phyloP scores from a whole-genome alignment of 495 filamentous ascomycete species.

The Thozetella sp. region DNA sequence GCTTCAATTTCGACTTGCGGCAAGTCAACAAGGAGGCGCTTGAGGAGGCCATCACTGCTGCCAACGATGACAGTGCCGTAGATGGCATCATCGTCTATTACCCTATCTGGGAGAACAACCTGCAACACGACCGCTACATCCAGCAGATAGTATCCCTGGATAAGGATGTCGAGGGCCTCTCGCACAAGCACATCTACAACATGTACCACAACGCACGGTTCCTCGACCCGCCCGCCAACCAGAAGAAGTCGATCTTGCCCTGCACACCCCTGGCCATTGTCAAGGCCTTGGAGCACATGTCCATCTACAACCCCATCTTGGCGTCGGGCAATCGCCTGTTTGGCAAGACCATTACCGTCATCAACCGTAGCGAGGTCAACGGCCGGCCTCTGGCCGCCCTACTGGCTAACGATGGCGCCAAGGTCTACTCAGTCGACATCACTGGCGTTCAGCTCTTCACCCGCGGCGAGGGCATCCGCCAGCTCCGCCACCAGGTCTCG shows the following conservation, averaged over 20 bases:
- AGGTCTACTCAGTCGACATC: constrained; percentile 92
- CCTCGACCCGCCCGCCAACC: constrained; percentile 74
- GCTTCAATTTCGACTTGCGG: constrained; percentile 84
- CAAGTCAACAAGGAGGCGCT: constrained; percentile 82
- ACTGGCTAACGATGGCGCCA: constrained; percentile 93
- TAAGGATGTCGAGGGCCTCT: constrained; percentile 97
- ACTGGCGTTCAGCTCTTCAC: constrained; percentile 92
- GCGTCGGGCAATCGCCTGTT: constrained; percentile 92
- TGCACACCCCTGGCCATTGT: constrained; percentile 95
- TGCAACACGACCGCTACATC: constrained; percentile 85
- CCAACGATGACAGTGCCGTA: constrained; percentile 75
- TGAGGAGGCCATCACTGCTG: constrained; percentile 80
- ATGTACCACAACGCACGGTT: constrained; percentile 99
- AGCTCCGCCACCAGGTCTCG: constrained; percentile 78
- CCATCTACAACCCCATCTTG: constrained; percentile 95
- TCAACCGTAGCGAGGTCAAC: constrained; percentile 94
- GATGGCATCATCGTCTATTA: constrained; percentile 99
- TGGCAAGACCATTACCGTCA: constrained; percentile 89
- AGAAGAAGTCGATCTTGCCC: constrained; percentile 87
- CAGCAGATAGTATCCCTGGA: constrained; percentile 88
- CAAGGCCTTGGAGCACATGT: constrained; percentile 93
- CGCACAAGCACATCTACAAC: constrained; percentile 94
- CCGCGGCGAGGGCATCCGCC: constrained; percentile 80
- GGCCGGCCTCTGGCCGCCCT: constrained; percentile 92
- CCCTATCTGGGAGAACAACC: constrained; percentile 80